A percentile compares a stretch with the other conserved stretches of the same genome.
These are phyloP conservation scores for Zoysia matrella DNA, from an alignment of 202 grass and related monocot genomes.

Conservation along the genomic window DNA sequence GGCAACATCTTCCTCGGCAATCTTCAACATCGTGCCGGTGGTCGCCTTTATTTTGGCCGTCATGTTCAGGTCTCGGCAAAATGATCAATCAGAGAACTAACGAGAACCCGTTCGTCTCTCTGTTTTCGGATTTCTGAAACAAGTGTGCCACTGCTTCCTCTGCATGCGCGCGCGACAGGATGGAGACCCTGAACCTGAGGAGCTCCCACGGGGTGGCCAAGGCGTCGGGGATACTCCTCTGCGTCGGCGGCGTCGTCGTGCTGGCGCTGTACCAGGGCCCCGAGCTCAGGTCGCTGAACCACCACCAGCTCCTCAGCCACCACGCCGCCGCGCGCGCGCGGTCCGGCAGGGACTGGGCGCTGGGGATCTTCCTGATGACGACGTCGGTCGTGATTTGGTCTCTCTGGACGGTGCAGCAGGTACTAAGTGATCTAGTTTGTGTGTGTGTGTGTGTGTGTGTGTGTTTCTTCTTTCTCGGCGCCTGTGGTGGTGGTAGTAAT, in stretches of 20 bases:
- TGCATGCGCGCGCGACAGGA: slow-evolving; percentile 32
- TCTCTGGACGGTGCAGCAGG: slow-evolving; percentile 76
- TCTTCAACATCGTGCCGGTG: slow-evolving; percentile 71
- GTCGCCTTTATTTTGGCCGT: slow-evolving; percentile 72
- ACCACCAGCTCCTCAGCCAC: slow-evolving; percentile 50
- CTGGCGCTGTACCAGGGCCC: slow-evolving; percentile 76
- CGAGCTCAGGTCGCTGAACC: slow-evolving; percentile 55
- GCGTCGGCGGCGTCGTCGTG: slow-evolving; percentile 56
- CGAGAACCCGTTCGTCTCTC: not conserved
- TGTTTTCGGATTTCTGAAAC: not conserved
- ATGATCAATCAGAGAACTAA: not conserved
- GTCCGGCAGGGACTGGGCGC: slow-evolving; percentile 55
- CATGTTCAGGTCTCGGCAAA: slow-evolving; percentile 48
- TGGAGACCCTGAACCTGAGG: slow-evolving; percentile 71
- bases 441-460: not conserved
- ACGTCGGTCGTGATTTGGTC: slow-evolving; percentile 54
- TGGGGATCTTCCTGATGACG: slow-evolving; percentile 74
- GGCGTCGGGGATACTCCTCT: slow-evolving; percentile 57
- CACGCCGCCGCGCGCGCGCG: not conserved
- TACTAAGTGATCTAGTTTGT: not conserved
- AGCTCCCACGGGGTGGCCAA: slow-evolving; percentile 63
- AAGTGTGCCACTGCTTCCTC: not conserved
- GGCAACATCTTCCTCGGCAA: slow-evolving; percentile 60
- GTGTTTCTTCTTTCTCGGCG: not conserved
- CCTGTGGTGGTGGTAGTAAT: not conserved